These are phyloP conservation scores for Alternaria longipes DNA, from an alignment of 2,329 filamentous ascomycete genomes.

Conservation along the genomic window DNA sequence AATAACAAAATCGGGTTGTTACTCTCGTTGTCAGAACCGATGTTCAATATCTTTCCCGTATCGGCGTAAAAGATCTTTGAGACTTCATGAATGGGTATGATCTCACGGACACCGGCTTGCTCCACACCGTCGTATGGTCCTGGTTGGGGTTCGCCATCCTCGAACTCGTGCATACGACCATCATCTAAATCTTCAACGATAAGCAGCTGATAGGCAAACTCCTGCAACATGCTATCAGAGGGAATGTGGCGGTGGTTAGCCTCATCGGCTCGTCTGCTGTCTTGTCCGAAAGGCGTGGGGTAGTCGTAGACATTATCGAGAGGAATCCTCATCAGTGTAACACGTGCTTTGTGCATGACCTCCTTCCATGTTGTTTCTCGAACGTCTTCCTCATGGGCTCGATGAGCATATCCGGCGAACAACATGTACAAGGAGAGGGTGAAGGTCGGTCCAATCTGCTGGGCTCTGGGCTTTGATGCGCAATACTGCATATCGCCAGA, in stretches of 20 bases:
- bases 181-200: constrained; percentile 85
- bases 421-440: constrained; percentile 93
- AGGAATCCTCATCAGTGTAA: constrained; percentile 79
- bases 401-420: constrained; percentile 78
- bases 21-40: constrained; percentile 72
- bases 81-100: constrained; percentile 75
- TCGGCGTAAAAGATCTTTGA: constrained; percentile 95
- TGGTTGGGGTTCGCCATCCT: constrained; percentile 66
- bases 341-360: constrained; percentile 89
- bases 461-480: constrained; percentile 67
- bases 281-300: constrained; percentile 36
- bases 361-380: constrained; percentile 89
- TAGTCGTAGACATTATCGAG: constrained; percentile 63
- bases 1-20: constrained; percentile 79
- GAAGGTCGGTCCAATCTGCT: constrained; percentile 89
- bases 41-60: constrained; percentile 87
- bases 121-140: constrained; percentile 68
- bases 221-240: constrained; percentile 60
- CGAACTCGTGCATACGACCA: constrained; percentile 71
- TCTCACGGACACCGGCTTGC: constrained; percentile 71
- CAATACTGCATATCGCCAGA: constrained; percentile 86
- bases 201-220: constrained; percentile 83
- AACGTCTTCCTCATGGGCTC: constrained; percentile 65
- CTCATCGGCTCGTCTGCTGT: constrained; percentile 24
- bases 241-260: constrained; percentile 44